phyloP scores from a whole-genome alignment of 2,329 filamentous ascomycete species.

The Colletotrichum destructivum region DNA sequence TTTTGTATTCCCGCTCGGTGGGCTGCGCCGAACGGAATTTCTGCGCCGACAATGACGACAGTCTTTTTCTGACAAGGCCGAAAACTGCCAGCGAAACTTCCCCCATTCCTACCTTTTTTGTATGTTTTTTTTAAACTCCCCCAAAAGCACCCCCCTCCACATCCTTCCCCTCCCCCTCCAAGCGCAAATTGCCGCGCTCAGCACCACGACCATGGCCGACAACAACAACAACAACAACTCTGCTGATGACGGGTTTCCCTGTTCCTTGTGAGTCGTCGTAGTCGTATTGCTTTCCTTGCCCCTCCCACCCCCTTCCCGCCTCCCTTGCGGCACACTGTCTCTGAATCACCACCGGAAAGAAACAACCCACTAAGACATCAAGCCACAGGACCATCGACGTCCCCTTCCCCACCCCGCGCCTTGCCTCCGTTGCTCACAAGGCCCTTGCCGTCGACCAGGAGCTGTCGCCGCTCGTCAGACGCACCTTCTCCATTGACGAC shows the following conservation, averaged over 20 bases:
- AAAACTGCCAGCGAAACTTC: constrained; percentile 3
- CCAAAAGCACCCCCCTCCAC: constrained; percentile 3
- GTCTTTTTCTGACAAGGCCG: neutral
- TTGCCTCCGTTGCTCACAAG: constrained; percentile 82
- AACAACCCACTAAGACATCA: constrained; percentile 40
- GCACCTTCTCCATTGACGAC: constrained; percentile 73
- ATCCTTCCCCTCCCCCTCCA: constrained; percentile 5
- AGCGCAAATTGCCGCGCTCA: constrained; percentile 10
- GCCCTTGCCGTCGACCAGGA: constrained; percentile 90
- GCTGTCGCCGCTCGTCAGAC: constrained; percentile 85
- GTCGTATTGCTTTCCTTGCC: constrained; percentile 40
- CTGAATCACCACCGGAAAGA: neutral
- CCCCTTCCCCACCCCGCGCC: constrained; percentile 84
- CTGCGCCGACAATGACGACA: constrained; percentile 32
- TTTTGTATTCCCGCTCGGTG: constrained; percentile 3
- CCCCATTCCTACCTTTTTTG: neutral
- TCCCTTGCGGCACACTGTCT: constrained; percentile 6
- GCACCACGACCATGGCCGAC: constrained; percentile 55
- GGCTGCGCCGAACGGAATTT: constrained; percentile 8
- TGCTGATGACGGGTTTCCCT: constrained; percentile 70
- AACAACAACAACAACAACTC: constrained; percentile 33
- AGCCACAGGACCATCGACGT: constrained; percentile 76
- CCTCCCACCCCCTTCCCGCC: constrained; percentile 28
- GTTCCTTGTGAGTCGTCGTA: constrained; percentile 69
- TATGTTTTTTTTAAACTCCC: too few relatives aligned